Conservation (phyloP, 2,329 filamentous ascomycete species). For the Fusarium brevicatenulatum region DNA sequence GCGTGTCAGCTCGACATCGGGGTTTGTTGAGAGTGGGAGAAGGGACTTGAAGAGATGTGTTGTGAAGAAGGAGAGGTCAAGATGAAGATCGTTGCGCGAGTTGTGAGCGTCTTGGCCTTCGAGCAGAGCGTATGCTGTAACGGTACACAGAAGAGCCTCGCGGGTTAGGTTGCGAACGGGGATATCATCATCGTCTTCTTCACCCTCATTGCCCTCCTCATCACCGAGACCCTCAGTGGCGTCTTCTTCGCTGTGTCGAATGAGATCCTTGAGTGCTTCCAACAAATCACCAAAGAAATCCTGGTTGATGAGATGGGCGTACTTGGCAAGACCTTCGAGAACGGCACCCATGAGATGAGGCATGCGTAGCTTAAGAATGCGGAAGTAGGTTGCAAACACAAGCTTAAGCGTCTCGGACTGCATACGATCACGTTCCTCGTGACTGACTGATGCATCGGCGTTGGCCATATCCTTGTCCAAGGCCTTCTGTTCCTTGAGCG, state of each 20-base stretch:
- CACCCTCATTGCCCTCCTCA: constrained; percentile 59
- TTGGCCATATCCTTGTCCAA: constrained; percentile 94
- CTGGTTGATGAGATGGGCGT: constrained; percentile 96
- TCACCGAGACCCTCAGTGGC: constrained; percentile 56
- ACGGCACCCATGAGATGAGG: constrained; percentile 96
- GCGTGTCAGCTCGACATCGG: constrained; percentile 83
- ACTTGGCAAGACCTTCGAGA: constrained; percentile 91
- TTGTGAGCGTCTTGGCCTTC: constrained; percentile 93
- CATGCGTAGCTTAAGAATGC: constrained; percentile 84
- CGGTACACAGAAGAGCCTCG: constrained; percentile 91
- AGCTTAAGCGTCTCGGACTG: constrained; percentile 96
- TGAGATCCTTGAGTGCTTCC: constrained; percentile 92
- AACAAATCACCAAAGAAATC: constrained; percentile 98
- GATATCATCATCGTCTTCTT: constrained; percentile 56
- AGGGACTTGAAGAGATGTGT: constrained; percentile 91
- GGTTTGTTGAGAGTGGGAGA: constrained; percentile 79
- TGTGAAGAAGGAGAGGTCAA: constrained; percentile 96
- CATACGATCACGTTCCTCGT: constrained; percentile 93
- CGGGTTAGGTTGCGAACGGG: constrained; percentile 78
- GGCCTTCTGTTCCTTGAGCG: constrained; percentile 83
- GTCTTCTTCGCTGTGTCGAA: constrained; percentile 75
- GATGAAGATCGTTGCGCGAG: constrained; percentile 80
- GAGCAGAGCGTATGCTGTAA: constrained; percentile 95
- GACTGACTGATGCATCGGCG: constrained; percentile 88
- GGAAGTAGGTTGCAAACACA: constrained; percentile 95